Conservation (phyloP, 176 grass and related monocot genomes). For the Oryza rufipogon region DNA sequence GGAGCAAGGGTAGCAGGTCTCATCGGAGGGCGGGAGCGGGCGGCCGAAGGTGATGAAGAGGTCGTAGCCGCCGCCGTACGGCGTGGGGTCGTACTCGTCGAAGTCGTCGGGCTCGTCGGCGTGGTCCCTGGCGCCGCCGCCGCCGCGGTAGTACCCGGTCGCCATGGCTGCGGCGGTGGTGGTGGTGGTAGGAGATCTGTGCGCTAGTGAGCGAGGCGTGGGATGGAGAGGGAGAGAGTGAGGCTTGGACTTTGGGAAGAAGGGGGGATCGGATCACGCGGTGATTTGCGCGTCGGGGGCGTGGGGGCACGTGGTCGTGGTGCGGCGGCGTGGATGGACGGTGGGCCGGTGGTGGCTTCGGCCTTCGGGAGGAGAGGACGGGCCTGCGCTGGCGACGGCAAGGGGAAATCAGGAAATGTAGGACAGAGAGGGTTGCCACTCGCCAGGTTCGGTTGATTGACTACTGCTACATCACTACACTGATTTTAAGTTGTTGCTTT, state of each 20-base stretch:
- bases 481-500: no score
- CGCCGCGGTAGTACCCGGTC: neutral
- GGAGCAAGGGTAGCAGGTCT: constrained; percentile 77
- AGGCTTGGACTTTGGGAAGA: neutral
- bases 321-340: neutral
- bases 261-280: neutral
- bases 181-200: neutral
- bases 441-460: no score
- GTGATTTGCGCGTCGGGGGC: constrained; percentile 9
- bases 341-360: neutral
- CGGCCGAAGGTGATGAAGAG: constrained; percentile 70
- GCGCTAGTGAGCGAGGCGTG: neutral
- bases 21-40: constrained; percentile 77
- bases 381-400: no score
- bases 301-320: constrained; percentile 43
- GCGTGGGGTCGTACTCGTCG: constrained; percentile 85
- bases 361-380: neutral
- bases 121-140: neutral
- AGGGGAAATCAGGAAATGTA: no score
- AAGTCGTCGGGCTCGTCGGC: constrained; percentile 70
- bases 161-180: constrained; percentile 37
- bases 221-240: neutral
- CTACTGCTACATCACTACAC: no score
- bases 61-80: constrained; percentile 95
- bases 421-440: no score